Conservation (phyloP, 768 basidiomycete species). For the Lactifluus piperatus region DNA sequence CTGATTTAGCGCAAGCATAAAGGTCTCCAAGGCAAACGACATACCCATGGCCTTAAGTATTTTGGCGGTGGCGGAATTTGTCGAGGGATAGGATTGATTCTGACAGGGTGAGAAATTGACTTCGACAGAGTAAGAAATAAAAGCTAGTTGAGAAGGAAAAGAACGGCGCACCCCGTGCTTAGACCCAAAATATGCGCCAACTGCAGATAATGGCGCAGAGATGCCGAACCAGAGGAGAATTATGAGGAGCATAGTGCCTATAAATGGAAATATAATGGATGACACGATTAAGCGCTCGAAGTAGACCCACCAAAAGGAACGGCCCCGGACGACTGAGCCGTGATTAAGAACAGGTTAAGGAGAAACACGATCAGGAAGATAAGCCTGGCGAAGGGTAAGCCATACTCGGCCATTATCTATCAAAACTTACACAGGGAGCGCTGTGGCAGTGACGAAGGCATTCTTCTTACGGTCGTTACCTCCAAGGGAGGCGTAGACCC, state of each 20-base stretch:
- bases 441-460: slow-evolving; percentile 79
- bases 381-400: slow-evolving; percentile 35
- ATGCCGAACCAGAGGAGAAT: slow-evolving; percentile 90
- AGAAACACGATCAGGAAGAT: slow-evolving; percentile 82
- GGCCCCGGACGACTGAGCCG: slow-evolving; percentile 84
- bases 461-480: slow-evolving; percentile 74
- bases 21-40: slow-evolving; percentile 20
- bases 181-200: slow-evolving; percentile 81
- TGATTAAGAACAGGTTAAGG: slow-evolving; percentile 84
- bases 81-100: slow-evolving; percentile 90
- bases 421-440: slow-evolving; percentile 64
- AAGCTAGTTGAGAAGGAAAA: neutral
- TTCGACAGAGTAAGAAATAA: slow-evolving; percentile 26
- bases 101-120: slow-evolving; percentile 72
- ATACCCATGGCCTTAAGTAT: slow-evolving; percentile 76
- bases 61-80: slow-evolving; percentile 86
- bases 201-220: slow-evolving; percentile 78
- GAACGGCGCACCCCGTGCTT: slow-evolving; percentile 65
- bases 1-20: neutral
- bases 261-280: neutral
- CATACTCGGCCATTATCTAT: neutral
- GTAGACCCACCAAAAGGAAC: slow-evolving; percentile 75
- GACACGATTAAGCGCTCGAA: neutral
- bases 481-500: slow-evolving; percentile 72
- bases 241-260: slow-evolving; percentile 79